Percentiles rank a stretch among this genome's conserved stretches.
Conservation (phyloP, 495 filamentous ascomycete species). For the Penicillium alfredii region DNA sequence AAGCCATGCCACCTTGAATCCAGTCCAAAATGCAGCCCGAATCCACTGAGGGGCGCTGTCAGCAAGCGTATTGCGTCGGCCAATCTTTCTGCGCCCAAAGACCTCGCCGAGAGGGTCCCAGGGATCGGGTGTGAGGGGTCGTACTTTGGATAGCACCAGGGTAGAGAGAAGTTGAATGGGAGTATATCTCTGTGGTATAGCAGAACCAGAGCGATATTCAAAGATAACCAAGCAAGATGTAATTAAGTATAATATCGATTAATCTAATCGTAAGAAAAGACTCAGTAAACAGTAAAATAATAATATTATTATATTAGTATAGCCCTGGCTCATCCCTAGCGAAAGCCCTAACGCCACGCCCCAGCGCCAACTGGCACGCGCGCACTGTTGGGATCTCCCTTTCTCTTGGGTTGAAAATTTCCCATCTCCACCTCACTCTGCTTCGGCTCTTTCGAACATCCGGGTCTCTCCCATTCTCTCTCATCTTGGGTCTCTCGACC, state of each 20-base stretch:
- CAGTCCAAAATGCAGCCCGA: slow-evolving; percentile 15
- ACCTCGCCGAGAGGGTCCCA: no score
- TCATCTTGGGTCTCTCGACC: no score
- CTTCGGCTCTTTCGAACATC: slow-evolving; percentile 4
- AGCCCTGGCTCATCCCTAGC: no score
- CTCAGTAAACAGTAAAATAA: slow-evolving; percentile 8
- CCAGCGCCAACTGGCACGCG: slow-evolving; percentile 13
- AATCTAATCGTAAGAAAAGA: neutral
- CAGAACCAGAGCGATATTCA: neutral
- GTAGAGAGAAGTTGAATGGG: neutral
- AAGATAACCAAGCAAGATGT: neutral
- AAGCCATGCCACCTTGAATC: no score
- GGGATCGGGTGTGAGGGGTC: no score
- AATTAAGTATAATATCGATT: neutral
- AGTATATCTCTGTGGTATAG: neutral
- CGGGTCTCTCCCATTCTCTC: slow-evolving; percentile 3
- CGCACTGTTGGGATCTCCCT: slow-evolving; percentile 13
- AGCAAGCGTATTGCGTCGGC: slow-evolving; percentile 12
- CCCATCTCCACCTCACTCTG: slow-evolving; percentile 4
- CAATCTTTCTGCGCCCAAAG: no score
- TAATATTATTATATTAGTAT: no score
- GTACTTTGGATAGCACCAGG: no score
- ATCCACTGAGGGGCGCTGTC: slow-evolving; percentile 9
- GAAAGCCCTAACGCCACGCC: no score
- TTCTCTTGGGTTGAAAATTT: slow-evolving; percentile 16